A percentile compares a stretch with the other conserved stretches of the same genome.
Conservation (phyloP, 805 yeast genomes). For the Lachancea sp. region DNA sequence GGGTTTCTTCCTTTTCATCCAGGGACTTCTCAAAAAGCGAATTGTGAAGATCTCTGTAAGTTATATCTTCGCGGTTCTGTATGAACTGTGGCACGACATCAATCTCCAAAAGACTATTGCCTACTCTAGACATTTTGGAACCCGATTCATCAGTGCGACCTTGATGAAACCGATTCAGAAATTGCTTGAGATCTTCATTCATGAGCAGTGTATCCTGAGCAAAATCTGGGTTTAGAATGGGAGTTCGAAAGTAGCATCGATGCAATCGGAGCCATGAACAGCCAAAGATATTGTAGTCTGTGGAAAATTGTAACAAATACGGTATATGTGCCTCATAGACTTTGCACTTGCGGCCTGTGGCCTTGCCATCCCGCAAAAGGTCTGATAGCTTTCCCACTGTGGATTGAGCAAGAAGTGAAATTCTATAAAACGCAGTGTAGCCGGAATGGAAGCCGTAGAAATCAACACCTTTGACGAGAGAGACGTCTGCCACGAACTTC, state of each 20-base stretch:
- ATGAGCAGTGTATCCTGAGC: conserved; percentile 24
- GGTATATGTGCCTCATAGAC: conserved; percentile 81
- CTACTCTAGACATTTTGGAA: conserved; percentile 42
- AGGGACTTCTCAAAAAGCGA: conserved; percentile 36
- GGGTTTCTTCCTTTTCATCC: conserved; percentile 13
- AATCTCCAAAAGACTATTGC: conserved; percentile 60
- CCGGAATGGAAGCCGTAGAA: conserved; percentile 80
- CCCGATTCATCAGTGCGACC: conserved; percentile 16
- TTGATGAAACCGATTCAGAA: conserved; percentile 27
- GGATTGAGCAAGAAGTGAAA: conserved; percentile 59
- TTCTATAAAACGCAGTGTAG: conserved; percentile 57
- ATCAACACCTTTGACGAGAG: conserved; percentile 66
- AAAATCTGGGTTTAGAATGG: conserved; percentile 37
- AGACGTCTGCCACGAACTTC: conserved; percentile 51
- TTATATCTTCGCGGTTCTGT: conserved; percentile 43
- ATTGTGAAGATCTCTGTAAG: conserved; percentile 44
- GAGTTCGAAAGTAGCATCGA: conserved; percentile 49
- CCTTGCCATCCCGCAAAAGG: conserved; percentile 40
- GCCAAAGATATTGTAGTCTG: conserved; percentile 79
- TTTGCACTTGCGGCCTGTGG: conserved; percentile 37
- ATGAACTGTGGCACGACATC: conserved; percentile 63
- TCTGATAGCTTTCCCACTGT: conserved; percentile 50
- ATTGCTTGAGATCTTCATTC: conserved; percentile 31
- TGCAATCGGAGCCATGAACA: conserved; percentile 65
- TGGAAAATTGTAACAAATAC: conserved; percentile 63